Evolutionary conservation across 345 rosid species (phyloP), one percentile per base, ranked within the genome.

Genomic region (Sonneratia alba): DNA sequence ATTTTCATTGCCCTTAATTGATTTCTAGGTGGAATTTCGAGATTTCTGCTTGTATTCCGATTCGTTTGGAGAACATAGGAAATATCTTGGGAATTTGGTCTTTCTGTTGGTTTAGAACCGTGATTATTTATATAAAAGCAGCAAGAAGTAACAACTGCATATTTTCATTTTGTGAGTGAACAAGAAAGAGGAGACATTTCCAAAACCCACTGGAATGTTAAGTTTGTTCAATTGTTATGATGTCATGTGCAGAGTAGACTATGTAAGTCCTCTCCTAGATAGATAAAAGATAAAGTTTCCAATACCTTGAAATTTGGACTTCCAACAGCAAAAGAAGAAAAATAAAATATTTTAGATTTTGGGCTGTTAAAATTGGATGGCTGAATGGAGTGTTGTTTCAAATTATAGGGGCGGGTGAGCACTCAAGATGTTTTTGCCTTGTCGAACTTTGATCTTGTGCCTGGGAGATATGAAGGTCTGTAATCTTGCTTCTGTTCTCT

Each of bases 381-480:
- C 49, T 34, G 9, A 62, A 8, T 42, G 55, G 8, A 16, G 42
- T 48, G 66, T 21, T 63, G 53, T 5, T 56, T 42, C 81, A 57
- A 16, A 43, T 19, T 56, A 70, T 75, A 93, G 97, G 98, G 97
- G 48, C 89, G 95, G 66, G 93, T 86, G 79, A 90, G 89, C 72
- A 88, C 97, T 49, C 89, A 83, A 71, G 95, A 88, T 69, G 97
- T 94, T 70, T 83, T 94, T 16, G 90, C 95, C 48, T 80, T 94
- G 77, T 91, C 96, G 55, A 86, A 91, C 73, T 90, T 96, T 1
- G 97, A 94, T 80, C 85, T 94, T 72, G 93, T 94, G 67, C 97
- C 97, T 36, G 98, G 98, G 57, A 87, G 88, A 7, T 94, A 94
- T 71, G 98, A 94, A 93, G 98, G 98, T 91, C 36, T 43, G 61